phyloP scores from a whole-genome alignment of 139 green algal genomes.

The Nannochloris sp. region DNA sequence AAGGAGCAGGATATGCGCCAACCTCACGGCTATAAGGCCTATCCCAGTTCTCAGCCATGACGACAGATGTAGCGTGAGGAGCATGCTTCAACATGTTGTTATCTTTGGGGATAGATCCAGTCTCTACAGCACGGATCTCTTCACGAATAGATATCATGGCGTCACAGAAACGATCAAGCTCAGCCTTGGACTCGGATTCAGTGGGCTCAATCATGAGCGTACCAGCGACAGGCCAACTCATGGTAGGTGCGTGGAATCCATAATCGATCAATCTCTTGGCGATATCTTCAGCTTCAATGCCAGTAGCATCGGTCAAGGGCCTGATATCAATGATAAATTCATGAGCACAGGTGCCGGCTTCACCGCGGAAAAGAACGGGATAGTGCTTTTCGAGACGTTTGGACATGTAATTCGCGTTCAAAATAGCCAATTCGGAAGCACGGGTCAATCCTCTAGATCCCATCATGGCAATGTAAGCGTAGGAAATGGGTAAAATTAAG shows the following conservation, averaged over 20 bases:
- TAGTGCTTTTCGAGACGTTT: constrained; percentile 76
- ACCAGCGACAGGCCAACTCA: constrained; percentile 95
- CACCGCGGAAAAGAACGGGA: constrained; percentile 78
- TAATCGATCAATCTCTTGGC: constrained; percentile 99
- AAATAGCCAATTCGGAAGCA: constrained; percentile 76
- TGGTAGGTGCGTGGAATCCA: constrained; percentile 97
- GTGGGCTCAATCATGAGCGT: constrained; percentile 99
- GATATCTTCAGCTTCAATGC: constrained; percentile 89
- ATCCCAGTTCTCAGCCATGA: constrained; percentile 82
- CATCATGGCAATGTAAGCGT: constrained; percentile 99
- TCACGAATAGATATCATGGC: constrained; percentile 93
- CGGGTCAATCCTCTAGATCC: constrained; percentile 77
- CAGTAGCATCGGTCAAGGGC: constrained; percentile 73
- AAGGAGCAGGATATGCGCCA: constrained; percentile 87
- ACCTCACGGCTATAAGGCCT: constrained; percentile 84
- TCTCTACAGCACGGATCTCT: constrained; percentile 78
- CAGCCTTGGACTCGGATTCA: constrained; percentile 82
- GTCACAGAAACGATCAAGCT: constrained; percentile 91
- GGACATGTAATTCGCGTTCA: constrained; percentile 99
- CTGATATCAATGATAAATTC: constrained; percentile 99
- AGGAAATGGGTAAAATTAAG: constrained; percentile 98
- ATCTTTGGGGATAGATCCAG: constrained; percentile 44
- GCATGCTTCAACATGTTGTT: constrained; percentile 95
- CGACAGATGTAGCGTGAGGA: constrained; percentile 73
- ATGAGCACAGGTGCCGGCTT: constrained; percentile 92